Base-by-base conservation (phyloP, 2,329 filamentous ascomycete genomes). In the Gnomoniopsis sp. region DNA sequence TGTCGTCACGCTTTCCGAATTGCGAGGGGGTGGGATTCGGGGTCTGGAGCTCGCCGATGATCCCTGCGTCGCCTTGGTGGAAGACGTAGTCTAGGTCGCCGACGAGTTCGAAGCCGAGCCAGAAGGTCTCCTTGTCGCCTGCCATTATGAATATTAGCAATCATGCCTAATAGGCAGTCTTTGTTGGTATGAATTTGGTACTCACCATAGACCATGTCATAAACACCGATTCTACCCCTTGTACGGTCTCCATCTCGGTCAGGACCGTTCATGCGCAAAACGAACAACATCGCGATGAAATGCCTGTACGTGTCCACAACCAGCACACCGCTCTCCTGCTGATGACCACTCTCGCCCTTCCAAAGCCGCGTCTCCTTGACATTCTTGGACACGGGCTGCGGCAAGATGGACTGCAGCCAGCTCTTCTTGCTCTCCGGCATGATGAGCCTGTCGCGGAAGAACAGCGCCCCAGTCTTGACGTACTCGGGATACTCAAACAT, bases 81-180 rank as follows among this genome's bases (percentile, higher is more conserved):
- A 79, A 79, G 21, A 72, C 66, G 61, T 77, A 79, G 23, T 73
- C 70, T 8, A 67, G 61, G 56, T 77, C 75, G 4, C 74, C 76
- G 19, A 72, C 74, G 15, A 79, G 71, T 58, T 78, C 73, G 70
- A 75, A 79, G n/a, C 75, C 74, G 3, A 79, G 70, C 77, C 77
- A 79, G 68, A 78, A 79, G 2, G 76, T 79, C 60, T 79, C 77
- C 61, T 79, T 79, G 65, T 79, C 77, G 48, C 77, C 75, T 75
- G 62, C 22, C 22, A 49, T 15, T 17, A 19, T 6, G 22, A 7
- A 23, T 3, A n/a, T 58, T 34, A 58, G 50, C 30, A 21, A 33
- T n/a, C 10, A 14, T 22, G 7, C 17, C 12, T 14, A 8, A 3
- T 30, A 19, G 19, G 3, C 23, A 34, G n/a, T n/a, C n/a, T n/a